Conservation (phyloP, 1,139 yeast genomes). For the Pichia sp. region DNA sequence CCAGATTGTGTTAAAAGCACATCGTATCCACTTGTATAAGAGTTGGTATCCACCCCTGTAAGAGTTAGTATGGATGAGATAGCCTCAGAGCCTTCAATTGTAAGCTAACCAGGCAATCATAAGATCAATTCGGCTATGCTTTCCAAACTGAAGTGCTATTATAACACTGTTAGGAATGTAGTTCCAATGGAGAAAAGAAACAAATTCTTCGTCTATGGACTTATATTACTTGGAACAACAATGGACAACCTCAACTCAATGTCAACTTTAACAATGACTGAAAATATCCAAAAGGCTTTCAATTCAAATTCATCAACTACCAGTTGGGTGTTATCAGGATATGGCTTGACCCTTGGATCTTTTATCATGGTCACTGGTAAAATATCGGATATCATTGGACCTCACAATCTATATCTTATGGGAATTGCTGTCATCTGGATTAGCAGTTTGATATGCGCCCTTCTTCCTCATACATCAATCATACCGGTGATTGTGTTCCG, state of each 20-base stretch:
- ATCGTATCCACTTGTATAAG: no score
- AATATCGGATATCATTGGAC: constrained; percentile 31
- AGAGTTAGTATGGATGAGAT: no score
- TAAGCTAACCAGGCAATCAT: no score
- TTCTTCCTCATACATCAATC: constrained; percentile 21
- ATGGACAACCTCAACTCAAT: constrained; percentile 28
- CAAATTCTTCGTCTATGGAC: constrained; percentile 13
- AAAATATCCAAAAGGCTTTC: constrained; percentile 22
- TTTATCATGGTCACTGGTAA: constrained; percentile 34
- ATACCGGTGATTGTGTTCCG: constrained; percentile 30
- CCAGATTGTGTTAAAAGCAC: no score
- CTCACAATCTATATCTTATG: constrained; percentile 23
- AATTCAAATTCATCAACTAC: constrained; percentile 23
- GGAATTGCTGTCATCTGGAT: constrained; percentile 22
- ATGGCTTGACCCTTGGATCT: constrained; percentile 32
- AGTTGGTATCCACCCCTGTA: no score
- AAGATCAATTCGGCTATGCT: no score
- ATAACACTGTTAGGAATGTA: constrained; percentile 1
- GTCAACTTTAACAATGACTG: constrained; percentile 24
- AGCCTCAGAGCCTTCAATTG: no score
- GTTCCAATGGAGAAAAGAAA: constrained; percentile 17
- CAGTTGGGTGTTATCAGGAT: constrained; percentile 32
- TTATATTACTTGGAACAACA: constrained; percentile 15
- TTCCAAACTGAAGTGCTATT: no score
- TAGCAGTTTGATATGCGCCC: constrained; percentile 28